A percentile compares a stretch with the other conserved stretches of the same genome.
These are phyloP conservation scores for Elongisporangium senticosum DNA, from an alignment of 352 stramenopile genomes.

Conservation along the genomic window DNA sequence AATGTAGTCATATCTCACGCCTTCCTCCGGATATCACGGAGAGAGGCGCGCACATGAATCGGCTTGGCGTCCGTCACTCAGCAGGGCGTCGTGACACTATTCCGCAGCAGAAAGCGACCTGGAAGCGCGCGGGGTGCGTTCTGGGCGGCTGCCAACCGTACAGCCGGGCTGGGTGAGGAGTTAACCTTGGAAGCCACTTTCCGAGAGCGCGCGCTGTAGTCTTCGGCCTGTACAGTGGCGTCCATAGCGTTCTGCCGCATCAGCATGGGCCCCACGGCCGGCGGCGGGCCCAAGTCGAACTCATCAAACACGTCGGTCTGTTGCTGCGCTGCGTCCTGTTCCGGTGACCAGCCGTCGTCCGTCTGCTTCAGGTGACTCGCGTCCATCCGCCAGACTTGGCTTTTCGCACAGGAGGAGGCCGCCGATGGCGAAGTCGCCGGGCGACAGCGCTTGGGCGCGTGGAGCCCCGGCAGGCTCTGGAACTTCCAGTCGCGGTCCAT, in stretches of 20 bases:
- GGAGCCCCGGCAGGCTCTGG: background rate
- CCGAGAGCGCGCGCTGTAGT: background rate
- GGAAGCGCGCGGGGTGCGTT: background rate
- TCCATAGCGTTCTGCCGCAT: background rate
- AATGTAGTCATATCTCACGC: background rate
- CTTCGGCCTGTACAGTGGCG: background rate
- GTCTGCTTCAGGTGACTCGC: background rate
- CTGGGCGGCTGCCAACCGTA: background rate
- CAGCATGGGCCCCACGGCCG: background rate
- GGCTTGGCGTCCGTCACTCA: background rate
- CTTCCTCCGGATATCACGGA: background rate
- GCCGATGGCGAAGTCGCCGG: background rate
- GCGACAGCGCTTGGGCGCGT: background rate
- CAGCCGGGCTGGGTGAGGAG: background rate
- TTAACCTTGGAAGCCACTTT: background rate
- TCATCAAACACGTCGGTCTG: background rate
- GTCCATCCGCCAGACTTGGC: background rate
- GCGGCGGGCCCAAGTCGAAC: background rate
- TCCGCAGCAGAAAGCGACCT: background rate
- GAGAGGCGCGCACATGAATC: background rate
- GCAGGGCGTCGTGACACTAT: background rate
- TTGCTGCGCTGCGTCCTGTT: background rate
- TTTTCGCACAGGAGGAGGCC: background rate
- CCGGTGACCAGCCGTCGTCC: background rate
- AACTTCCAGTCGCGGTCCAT: background rate